Evolutionary conservation across 306 rosid genomes (phyloP), one percentile per base, ranked within the genome.

Genomic region (Quercus aquifolioides): DNA sequence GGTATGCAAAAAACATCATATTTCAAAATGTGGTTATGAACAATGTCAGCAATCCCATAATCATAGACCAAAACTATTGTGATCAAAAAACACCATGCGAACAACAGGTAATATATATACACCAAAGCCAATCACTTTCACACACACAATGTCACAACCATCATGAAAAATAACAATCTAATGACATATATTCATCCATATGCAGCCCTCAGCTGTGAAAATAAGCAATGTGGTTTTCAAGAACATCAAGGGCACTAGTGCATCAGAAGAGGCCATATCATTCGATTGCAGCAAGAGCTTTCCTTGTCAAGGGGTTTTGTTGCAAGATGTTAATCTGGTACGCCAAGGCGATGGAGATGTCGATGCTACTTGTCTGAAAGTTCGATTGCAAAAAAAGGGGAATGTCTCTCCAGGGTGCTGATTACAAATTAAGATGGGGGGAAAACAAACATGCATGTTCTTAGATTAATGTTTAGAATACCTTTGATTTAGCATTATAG

Each of bases 11-110:
- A 76, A 76, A 87, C 84, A 90, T 94, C 46, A 43, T 73, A 33
- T 94, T 91, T 71, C 2, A 59, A 75, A 89, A 92, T 51, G 82
- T 94, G 63, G 62, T 15, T 31, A 87, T 94, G 97, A 19, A 26
- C 23, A 94, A 94, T 68, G 97, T 94, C 60, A 82, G 82, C 19
- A 89, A 94, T 80, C 97, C 98, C 43, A 92, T 94, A 72, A 89
- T 94, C 91, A 86, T 94, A 69, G 83, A 94, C 78, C 98, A 94
- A 86, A 80, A 92, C 65, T 94, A 94, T 51, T 94, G 98, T 75
- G 98, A 94, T 80, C 86, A 78, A 65, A 28, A 83, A 0, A 4
- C 12, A 15, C 78, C 89, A 72, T 94, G 98, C 79, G 2, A 31
- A 8, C 84, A 87, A 35, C 84, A 92, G 93, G 96, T 89, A 74